Percentiles rank a stretch among this genome's conserved stretches.
These are phyloP conservation scores for Backusella circina DNA, from an alignment of 192 early-diverging fungal genomes.

Conservation along the genomic window DNA sequence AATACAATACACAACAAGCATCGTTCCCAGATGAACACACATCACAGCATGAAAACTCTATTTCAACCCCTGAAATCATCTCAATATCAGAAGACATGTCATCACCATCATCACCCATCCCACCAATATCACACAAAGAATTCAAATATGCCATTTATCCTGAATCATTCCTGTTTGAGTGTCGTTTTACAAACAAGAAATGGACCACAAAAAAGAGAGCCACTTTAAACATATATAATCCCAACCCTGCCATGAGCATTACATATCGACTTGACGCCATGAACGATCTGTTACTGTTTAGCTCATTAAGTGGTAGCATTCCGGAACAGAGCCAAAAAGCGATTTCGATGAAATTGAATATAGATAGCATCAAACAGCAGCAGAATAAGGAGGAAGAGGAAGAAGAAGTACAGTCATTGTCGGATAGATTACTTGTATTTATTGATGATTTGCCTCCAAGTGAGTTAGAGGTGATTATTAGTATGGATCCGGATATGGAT, in stretches of 20 bases:
- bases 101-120: not conserved
- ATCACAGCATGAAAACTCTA: not conserved
- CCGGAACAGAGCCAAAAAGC: not conserved
- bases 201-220: not conserved
- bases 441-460: not conserved
- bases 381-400: too few relatives aligned
- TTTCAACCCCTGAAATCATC: not conserved
- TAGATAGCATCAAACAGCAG: not conserved
- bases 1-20: not conserved
- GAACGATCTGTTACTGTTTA: not conserved
- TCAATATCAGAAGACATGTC: conserved; percentile 1
- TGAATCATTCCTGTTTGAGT: not conserved
- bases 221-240: not conserved
- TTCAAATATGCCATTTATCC: not conserved
- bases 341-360: not conserved
- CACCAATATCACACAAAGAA: not conserved
- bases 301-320: not conserved
- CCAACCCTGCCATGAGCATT: not conserved
- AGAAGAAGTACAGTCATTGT: not conserved
- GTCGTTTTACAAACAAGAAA: not conserved
- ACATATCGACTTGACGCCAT: not conserved
- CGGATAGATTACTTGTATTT: not conserved
- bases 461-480: not conserved
- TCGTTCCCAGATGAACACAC: not conserved
- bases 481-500: not conserved